Percentiles rank a stretch among this genome's conserved stretches.
phyloP scores from a whole-genome alignment of 805 yeast genomes.

The Starmerella gropengiesseri region DNA sequence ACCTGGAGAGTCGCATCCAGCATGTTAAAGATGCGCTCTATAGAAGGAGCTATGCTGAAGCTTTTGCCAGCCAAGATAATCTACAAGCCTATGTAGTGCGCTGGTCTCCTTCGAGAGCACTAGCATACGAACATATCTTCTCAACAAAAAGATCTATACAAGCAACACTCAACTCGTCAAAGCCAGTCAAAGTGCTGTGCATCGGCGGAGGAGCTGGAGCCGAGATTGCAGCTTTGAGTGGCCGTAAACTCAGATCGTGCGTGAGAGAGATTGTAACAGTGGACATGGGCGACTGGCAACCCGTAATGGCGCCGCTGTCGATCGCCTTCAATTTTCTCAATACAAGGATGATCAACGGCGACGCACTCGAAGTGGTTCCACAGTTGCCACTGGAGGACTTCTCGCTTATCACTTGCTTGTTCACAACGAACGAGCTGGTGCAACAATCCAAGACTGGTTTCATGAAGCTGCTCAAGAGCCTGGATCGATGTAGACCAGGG shows the following conservation, averaged over 20 bases:
- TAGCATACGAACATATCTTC: constrained; percentile 61
- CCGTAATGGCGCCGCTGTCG: constrained; percentile 39
- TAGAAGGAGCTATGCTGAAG: constrained; percentile 57
- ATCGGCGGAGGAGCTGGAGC: constrained; percentile 91
- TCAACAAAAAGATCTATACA: constrained; percentile 36
- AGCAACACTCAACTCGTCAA: constrained; percentile 24
- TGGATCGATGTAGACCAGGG: constrained; percentile 45
- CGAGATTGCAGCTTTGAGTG: constrained; percentile 49
- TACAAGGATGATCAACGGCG: constrained; percentile 32
- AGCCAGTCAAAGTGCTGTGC: constrained; percentile 38
- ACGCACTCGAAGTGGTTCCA: constrained; percentile 21
- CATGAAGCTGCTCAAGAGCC: constrained; percentile 44
- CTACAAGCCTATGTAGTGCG: constrained; percentile 69
- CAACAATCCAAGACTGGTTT: constrained; percentile 54
- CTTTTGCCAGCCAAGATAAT: constrained; percentile 53
- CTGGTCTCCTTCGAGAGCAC: constrained; percentile 78
- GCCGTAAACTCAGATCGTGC: constrained; percentile 20
- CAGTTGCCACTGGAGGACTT: constrained; percentile 5
- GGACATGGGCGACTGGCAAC: constrained; percentile 72
- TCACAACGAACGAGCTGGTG: constrained; percentile 81
- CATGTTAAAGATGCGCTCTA: constrained; percentile 57
- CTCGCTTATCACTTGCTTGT: constrained; percentile 50
- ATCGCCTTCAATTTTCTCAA: constrained; percentile 31
- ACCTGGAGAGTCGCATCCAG: constrained; percentile 43
- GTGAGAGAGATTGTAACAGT: constrained; percentile 42